Evolutionary conservation across 768 basidiomycete genomes (phyloP), one percentile per base, ranked within the genome.

Genomic region (Auricularia sp.): DNA sequence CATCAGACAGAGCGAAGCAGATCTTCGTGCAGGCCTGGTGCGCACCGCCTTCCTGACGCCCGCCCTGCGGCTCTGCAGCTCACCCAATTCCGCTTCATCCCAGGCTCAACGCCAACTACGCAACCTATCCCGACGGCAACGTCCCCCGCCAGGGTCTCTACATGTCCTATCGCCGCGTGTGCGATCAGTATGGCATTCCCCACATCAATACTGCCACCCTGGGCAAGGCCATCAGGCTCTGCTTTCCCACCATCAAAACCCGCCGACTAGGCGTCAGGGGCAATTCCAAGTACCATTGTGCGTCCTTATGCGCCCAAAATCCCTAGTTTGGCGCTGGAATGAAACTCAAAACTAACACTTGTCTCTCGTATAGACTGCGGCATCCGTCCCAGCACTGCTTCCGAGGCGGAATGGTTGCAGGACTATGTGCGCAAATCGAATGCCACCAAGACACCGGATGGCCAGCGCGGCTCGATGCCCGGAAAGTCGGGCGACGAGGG

Each of bases 211-310:
- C 93, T 43, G 94, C 94, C 68, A 93, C 93, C 1, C 82, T 97
- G 70, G 94, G 94, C 67, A 97, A 97, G 76, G 93, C 93, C 58
- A 93, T 97, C 72, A 83, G 93, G 67, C 83, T 91, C 63, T 94
- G 92, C 74, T 97, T 93, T 77, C 91, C 91, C 61, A 91, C 89
- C 67, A 94, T 97, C 82, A 95, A 93, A 83, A 96, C 94, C 61
- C 82, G 94, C 69, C 88, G 94, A 65, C 77, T 97, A 66, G 94
- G 94, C 66, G 92, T 92, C 65, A 80, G 94, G 76, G 93, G 93
- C 61, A 94, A 96, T 79, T 92, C 90, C 79, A 95, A 94, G 82
- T 96, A 96, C 77, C 93, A 95, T 76, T 96, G 91, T 93, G 68
- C 68, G 87, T 80, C 68, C 43, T 29, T 29, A 29, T 23, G 62